Evolutionary conservation across 345 rosid genomes (phyloP).

Genomic region (Sisymbrium irio): DNA sequence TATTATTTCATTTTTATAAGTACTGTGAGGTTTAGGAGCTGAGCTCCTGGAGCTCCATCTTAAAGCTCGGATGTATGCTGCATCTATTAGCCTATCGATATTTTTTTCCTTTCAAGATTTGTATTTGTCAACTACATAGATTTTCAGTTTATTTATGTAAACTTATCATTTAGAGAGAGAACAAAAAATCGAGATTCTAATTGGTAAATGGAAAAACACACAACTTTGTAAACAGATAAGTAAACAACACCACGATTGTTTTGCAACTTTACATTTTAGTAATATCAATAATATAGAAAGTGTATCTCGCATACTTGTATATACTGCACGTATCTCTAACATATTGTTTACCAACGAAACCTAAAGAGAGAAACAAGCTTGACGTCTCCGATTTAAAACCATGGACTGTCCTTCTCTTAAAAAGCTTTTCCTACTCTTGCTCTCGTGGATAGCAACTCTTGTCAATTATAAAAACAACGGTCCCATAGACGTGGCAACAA

Average conservation of each 20-base stretch:
- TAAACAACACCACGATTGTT: neutral
- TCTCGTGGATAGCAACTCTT: neutral
- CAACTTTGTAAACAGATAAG: neutral
- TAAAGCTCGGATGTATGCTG: too few relatives aligned
- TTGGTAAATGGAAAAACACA: neutral
- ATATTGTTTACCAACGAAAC: neutral
- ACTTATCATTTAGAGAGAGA: neutral
- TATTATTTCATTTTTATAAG: too few relatives aligned
- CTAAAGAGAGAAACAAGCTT: neutral
- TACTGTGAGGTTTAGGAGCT: too few relatives aligned
- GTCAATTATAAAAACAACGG: neutral
- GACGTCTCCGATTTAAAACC: neutral
- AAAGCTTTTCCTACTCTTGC: neutral
- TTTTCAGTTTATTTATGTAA: neutral
- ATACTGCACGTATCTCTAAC: neutral
- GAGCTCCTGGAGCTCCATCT: too few relatives aligned
- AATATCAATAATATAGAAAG: neutral
- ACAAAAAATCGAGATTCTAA: neutral
- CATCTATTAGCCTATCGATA: too few relatives aligned
- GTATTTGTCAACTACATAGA: neutral
- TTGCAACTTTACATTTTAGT: neutral
- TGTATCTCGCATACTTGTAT: neutral
- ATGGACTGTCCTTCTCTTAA: neutral
- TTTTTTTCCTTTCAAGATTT: too few relatives aligned
- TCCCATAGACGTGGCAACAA: neutral